phyloP scores from a whole-genome alignment of 306 rosid genomes.

The Aeschynomene evenia region DNA sequence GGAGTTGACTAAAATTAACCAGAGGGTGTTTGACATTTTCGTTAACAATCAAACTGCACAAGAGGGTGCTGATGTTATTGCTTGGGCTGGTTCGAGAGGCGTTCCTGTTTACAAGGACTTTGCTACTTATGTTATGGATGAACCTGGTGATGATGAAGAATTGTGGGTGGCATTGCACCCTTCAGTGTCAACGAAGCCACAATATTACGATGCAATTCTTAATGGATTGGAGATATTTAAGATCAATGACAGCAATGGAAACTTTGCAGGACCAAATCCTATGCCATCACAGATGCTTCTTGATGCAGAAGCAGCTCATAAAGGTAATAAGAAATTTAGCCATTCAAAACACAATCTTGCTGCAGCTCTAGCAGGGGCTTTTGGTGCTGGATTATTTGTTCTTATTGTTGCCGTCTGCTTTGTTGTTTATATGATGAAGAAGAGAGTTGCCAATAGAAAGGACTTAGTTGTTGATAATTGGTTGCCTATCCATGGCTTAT shows the following conservation, averaged over 20 bases:
- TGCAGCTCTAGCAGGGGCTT: slow-evolving; percentile 31
- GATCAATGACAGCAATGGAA: slow-evolving; percentile 31
- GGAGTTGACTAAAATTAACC: slow-evolving; percentile 26
- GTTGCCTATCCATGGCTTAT: slow-evolving; percentile 42
- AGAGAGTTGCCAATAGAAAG: neutral
- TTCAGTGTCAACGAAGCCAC: slow-evolving; percentile 34
- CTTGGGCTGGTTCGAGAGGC: slow-evolving; percentile 35
- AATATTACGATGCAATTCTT: slow-evolving; percentile 43
- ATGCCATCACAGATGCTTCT: slow-evolving; percentile 40
- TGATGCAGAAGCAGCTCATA: slow-evolving; percentile 27
- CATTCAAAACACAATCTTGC: neutral
- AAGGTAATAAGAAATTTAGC: neutral
- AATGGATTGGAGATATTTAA: slow-evolving; percentile 56
- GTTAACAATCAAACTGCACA: slow-evolving; percentile 48
- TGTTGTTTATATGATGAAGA: slow-evolving; percentile 30
- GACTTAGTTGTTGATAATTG: slow-evolving; percentile 26
- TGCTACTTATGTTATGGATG: slow-evolving; percentile 26
- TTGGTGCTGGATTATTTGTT: slow-evolving; percentile 31
- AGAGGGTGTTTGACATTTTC: slow-evolving; percentile 49
- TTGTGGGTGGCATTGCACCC: slow-evolving; percentile 52
- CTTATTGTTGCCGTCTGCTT: slow-evolving; percentile 21
- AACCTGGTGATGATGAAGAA: slow-evolving; percentile 31
- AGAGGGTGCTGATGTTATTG: slow-evolving; percentile 39
- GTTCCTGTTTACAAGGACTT: slow-evolving; percentile 47
- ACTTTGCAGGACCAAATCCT: slow-evolving; percentile 48